Base-by-base conservation (phyloP, 1,284 basidiomycete species). In the Inonotus hispidus region DNA sequence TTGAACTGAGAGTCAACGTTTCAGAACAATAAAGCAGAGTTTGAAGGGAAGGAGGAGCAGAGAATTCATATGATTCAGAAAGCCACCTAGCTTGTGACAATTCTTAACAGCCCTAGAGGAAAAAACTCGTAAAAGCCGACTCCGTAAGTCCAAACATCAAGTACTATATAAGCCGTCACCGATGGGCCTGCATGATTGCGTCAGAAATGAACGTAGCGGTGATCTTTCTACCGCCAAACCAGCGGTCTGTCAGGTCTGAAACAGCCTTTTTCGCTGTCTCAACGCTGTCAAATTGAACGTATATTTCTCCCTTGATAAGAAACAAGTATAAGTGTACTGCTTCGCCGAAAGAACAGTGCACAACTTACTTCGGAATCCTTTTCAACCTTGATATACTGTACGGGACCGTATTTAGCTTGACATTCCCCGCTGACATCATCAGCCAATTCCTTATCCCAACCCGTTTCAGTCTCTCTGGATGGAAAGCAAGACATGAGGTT, bases 391-490 rank as follows among this genome's bases (percentile, higher is more conserved):
- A 99, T 93, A 38, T 87, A 85, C 53, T 84, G 80, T 37, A 99
- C 93, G 47, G 73, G 75, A 56, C 97, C 96, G 70, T 98, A 99
- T 76, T 97, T 95, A 64, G 77, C 77, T 74, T 95, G 88, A 66
- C 93, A 93, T 79, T 99, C 97, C 61, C 84, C 84, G 76, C 94
- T 95, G 71, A 99, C 93, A 70, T 99, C 96, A 35, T 98, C 95
- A 56, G 88, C 92, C 38, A 99, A 87, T 59, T 98, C 97, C 64
- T 85, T 89, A 72, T 98, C 94, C 97, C 96, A 99, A 69, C 97
- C 92, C 35, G 82, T 83, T 66, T 96, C 96, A 21, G 92, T 95
- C 80, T 99, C 97, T 73, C 92, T 94, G 69, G 2, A 63, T 94
- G 69, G 2, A 63, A 62, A 37, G 47, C 56, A 38, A 49, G 25